These are phyloP conservation scores for Apiotrichum siamense DNA, from an alignment of 1,284 basidiomycete species.

Conservation along the genomic window DNA sequence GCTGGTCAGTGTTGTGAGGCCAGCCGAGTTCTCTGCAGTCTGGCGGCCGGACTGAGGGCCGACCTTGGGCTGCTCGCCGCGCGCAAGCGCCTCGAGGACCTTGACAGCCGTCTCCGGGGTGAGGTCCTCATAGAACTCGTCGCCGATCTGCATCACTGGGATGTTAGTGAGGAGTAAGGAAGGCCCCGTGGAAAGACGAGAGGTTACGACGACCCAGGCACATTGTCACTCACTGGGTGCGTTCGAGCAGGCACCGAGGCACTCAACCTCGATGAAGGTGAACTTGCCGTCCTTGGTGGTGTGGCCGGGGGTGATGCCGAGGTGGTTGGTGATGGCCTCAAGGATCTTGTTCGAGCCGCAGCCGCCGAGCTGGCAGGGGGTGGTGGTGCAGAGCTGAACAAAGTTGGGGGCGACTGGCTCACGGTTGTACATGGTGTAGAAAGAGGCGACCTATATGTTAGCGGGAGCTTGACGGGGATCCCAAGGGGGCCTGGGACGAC, in stretches of 20 bases:
- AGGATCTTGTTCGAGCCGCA: conserved; percentile 77
- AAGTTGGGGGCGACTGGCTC: conserved; percentile 94
- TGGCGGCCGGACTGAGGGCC: conserved; percentile 84
- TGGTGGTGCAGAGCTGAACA: conserved; percentile 97
- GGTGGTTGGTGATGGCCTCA: conserved; percentile 73
- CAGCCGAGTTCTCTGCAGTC: conserved; percentile 85
- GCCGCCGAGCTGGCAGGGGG: conserved; percentile 94
- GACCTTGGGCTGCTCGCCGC: conserved; percentile 79
- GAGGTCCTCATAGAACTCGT: conserved; percentile 98
- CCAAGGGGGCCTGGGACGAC: neutral
- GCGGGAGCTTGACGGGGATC: neutral
- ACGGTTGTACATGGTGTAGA: conserved; percentile 99
- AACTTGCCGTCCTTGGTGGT: conserved; percentile 95
- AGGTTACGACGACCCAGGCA: too few relatives aligned
- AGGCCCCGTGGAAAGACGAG: neutral
- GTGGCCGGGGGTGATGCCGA: conserved; percentile 79
- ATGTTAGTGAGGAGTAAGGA: neutral
- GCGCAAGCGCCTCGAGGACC: conserved; percentile 75
- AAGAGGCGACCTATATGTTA: conserved; percentile 68
- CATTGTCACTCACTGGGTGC: conserved; percentile 76
- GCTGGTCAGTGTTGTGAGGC: conserved; percentile 71
- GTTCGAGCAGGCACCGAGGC: conserved; percentile 95
- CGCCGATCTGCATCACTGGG: conserved; percentile 80
- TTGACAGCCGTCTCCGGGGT: conserved; percentile 86
- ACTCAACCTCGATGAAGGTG: conserved; percentile 96